Conservation (phyloP, 345 rosid genomes). For the Lumnitzera racemosa region DNA sequence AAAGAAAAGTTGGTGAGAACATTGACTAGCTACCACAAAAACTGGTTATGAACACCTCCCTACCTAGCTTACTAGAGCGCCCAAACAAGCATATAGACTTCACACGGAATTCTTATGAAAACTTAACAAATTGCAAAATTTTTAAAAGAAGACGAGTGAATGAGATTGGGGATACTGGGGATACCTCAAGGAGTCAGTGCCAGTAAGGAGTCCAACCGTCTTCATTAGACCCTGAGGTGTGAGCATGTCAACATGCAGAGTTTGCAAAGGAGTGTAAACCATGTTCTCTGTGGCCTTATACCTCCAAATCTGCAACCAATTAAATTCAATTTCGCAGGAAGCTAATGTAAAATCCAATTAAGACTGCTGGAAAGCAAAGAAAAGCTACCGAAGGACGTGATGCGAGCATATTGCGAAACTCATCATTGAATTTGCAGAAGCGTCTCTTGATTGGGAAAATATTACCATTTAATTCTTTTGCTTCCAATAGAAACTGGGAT, state of each 20-base stretch:
- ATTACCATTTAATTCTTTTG: slow-evolving; percentile 61
- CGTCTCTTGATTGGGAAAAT: slow-evolving; percentile 23
- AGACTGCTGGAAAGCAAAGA: slow-evolving; percentile 3
- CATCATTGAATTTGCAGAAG: slow-evolving; percentile 50
- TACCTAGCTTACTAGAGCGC: too few relatives aligned
- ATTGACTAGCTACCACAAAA: too few relatives aligned
- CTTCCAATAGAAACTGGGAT: slow-evolving; percentile 42
- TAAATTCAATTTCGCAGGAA: neutral
- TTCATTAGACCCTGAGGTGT: slow-evolving; percentile 44
- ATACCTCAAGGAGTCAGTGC: slow-evolving; percentile 66
- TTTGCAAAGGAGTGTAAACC: slow-evolving; percentile 52
- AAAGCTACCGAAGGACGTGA: slow-evolving; percentile 54
- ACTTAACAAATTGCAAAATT: too few relatives aligned
- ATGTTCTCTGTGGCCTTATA: slow-evolving; percentile 27
- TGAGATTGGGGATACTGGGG: slow-evolving; percentile 20
- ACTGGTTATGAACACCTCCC: too few relatives aligned
- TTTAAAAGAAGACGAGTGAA: neutral
- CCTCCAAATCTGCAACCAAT: slow-evolving; percentile 49
- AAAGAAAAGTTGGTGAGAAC: too few relatives aligned
- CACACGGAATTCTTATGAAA: too few relatives aligned
- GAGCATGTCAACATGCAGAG: slow-evolving; percentile 23
- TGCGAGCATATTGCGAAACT: slow-evolving; percentile 50
- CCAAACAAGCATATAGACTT: too few relatives aligned
- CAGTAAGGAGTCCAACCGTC: slow-evolving; percentile 41
- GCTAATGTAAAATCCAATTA: neutral